A percentile compares a stretch with the other conserved stretches of the same genome.
Evolutionary conservation across 768 basidiomycete genomes (phyloP).

Genomic region (Tephrocybe sp.): DNA sequence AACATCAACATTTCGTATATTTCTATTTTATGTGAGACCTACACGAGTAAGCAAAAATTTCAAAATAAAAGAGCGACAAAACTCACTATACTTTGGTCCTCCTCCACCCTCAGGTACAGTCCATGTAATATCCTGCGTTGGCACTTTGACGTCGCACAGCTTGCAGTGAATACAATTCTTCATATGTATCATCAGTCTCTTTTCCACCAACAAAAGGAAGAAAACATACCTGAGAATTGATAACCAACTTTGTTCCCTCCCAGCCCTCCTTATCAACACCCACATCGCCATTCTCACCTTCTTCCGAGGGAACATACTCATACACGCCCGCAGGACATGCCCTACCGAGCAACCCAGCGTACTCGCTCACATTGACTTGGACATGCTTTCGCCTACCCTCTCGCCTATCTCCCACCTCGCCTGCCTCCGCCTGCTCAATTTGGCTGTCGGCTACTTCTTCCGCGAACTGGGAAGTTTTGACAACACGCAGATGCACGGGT

Average conservation of each 20-base stretch:
- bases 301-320: slow-evolving; percentile 67
- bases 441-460: slow-evolving; percentile 20
- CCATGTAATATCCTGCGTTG: slow-evolving; percentile 97
- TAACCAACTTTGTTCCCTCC: slow-evolving; percentile 86
- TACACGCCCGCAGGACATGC: slow-evolving; percentile 97
- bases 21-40: slow-evolving; percentile 9
- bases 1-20: no score
- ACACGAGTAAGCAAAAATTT: not conserved
- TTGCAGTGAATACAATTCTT: slow-evolving; percentile 95
- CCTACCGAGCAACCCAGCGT: slow-evolving; percentile 81
- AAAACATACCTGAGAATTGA: slow-evolving; percentile 85
- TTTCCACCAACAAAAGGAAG: slow-evolving; percentile 1
- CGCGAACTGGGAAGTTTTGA: slow-evolving; percentile 31
- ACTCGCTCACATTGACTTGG: slow-evolving; percentile 68
- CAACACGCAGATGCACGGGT: slow-evolving; percentile 79
- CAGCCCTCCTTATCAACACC: slow-evolving; percentile 48
- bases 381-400: slow-evolving; percentile 63
- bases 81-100: slow-evolving; percentile 91
- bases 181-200: slow-evolving; percentile 2
- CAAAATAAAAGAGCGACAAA: slow-evolving; percentile 3
- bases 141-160: slow-evolving; percentile 94
- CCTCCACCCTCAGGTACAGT: slow-evolving; percentile 95
- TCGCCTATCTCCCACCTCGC: slow-evolving; percentile 38
- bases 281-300: slow-evolving; percentile 46
- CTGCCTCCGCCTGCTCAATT: slow-evolving; percentile 18